A percentile compares a stretch with the other conserved stretches of the same genome.
phyloP scores from a whole-genome alignment of 148 eudicot genomes.

The Salicornia ramosissima region DNA sequence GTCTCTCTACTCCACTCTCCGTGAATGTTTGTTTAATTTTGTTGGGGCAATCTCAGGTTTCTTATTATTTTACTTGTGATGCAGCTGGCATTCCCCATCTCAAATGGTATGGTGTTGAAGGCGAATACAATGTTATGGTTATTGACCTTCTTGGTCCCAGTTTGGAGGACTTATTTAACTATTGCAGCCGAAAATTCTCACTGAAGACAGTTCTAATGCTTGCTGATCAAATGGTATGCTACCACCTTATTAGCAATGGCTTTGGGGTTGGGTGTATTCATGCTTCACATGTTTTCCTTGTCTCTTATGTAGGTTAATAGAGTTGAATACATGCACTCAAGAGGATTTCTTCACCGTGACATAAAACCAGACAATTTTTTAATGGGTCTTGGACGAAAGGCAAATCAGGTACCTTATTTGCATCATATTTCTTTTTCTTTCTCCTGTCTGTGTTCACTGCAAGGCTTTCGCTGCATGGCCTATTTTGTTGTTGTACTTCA shows the following conservation, averaged over 20 bases:
- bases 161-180: conserved; percentile 78
- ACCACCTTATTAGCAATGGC: not conserved
- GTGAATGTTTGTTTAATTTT: not conserved
- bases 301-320: conserved; percentile 54
- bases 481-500: not conserved
- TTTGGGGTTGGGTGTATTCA: too few species aligned
- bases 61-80: conserved; percentile 1
- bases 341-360: conserved; percentile 98
- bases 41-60: not conserved
- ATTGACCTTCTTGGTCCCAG: conserved; percentile 95
- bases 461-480: conserved; percentile 6
- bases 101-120: conserved; percentile 86
- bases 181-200: conserved; percentile 72
- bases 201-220: conserved; percentile 88
- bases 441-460: not conserved
- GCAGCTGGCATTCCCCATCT: conserved; percentile 83
- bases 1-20: not conserved
- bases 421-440: not conserved
- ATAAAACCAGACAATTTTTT: conserved; percentile 96
- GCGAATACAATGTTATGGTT: conserved; percentile 78
- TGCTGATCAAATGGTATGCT: conserved; percentile 77
- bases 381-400: conserved; percentile 98
- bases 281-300: conserved; percentile 6
- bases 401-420: conserved; percentile 68
- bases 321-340: conserved; percentile 94